phyloP scores from a whole-genome alignment of 2,329 filamentous ascomycete genomes.

The Pseudogymnoascus sp. region DNA sequence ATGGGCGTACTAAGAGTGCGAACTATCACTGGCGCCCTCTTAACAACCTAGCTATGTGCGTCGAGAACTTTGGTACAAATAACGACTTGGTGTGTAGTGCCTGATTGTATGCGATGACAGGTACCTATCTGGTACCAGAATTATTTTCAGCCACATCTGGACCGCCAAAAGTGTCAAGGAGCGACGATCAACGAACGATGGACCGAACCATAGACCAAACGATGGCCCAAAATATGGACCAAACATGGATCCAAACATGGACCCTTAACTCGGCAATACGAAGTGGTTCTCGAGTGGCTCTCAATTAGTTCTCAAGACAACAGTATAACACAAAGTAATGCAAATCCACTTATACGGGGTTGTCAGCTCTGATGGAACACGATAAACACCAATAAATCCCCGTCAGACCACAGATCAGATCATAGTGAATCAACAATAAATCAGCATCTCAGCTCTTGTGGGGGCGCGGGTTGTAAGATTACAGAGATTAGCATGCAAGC shows the following conservation, averaged over 20 bases:
- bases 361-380: neutral
- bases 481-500: neutral
- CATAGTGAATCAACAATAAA: neutral
- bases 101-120: neutral
- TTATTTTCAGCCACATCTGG: neutral
- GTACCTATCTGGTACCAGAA: neutral
- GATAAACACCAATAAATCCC: neutral
- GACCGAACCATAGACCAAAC: neutral
- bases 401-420: neutral
- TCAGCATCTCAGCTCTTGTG: neutral
- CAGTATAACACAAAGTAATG: neutral
- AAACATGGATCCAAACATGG: neutral
- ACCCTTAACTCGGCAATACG: neutral
- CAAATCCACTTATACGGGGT: neutral
- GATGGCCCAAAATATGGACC: neutral
- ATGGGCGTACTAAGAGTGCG: no score
- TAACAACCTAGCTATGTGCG: neutral
- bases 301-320: no score
- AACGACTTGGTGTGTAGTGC: neutral
- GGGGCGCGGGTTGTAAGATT: neutral
- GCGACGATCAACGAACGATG: neutral
- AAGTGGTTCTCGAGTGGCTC: neutral
- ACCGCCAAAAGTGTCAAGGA: neutral
- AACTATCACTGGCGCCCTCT: no score
- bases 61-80: neutral